Evolutionary conservation across 192 early-diverging fungal species (phyloP).

Genomic region (Gonapodya prolifera): DNA sequence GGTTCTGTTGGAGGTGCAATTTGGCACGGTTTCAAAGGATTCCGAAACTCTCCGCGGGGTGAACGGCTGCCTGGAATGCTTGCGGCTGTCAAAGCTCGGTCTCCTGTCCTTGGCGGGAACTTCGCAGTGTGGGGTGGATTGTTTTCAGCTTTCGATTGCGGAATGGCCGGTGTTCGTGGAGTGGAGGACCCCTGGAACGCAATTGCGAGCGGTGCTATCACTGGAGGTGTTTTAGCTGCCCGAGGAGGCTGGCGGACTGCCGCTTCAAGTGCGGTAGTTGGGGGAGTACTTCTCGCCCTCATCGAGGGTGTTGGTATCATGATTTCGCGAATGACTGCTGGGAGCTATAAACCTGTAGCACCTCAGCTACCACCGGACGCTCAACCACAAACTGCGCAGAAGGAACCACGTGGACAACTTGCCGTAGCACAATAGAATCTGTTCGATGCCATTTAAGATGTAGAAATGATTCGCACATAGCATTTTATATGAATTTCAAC

Average conservation of each 20-base stretch:
- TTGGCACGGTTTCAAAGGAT: slow-evolving; percentile 97
- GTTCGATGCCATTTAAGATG: too few species aligned
- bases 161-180: slow-evolving; percentile 79
- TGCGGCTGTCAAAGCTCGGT: slow-evolving; percentile 79
- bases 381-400: neutral
- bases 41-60: slow-evolving; percentile 91
- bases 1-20: slow-evolving; percentile 90
- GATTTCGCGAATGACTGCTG: slow-evolving; percentile 53
- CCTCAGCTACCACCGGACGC: slow-evolving; percentile 20
- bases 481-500: too few species aligned
- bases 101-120: slow-evolving; percentile 91
- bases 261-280: slow-evolving; percentile 74
- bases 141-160: slow-evolving; percentile 96
- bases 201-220: slow-evolving; percentile 84
- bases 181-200: slow-evolving; percentile 99
- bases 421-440: neutral
- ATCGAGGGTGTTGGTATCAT: slow-evolving; percentile 91
- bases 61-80: slow-evolving; percentile 83
- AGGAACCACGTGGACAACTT: neutral
- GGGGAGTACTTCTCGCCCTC: slow-evolving; percentile 80
- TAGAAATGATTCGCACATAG: too few species aligned
- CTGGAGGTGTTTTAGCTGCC: slow-evolving; percentile 88
- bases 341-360: slow-evolving; percentile 41
- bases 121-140: slow-evolving; percentile 99
- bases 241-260: slow-evolving; percentile 73